These are phyloP conservation scores for Rosa persica DNA, from an alignment of 306 rosid species.

Conservation along the genomic window DNA sequence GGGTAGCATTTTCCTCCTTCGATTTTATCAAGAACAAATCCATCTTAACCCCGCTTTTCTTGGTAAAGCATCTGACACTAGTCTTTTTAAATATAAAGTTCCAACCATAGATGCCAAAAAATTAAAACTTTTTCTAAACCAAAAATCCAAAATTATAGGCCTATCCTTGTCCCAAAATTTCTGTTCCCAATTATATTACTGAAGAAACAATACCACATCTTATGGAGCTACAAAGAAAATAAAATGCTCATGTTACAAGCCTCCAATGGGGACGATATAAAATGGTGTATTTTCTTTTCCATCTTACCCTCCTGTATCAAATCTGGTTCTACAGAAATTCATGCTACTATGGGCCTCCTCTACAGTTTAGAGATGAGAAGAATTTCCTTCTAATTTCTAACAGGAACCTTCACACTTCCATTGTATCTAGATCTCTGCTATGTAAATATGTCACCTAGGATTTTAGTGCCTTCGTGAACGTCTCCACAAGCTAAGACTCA, in stretches of 20 bases:
- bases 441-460: slow-evolving; percentile 32
- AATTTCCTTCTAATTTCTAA: slow-evolving; percentile 11
- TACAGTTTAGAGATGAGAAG: slow-evolving; percentile 15
- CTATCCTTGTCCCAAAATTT: neutral
- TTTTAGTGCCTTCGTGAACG: slow-evolving; percentile 46
- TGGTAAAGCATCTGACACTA: neutral
- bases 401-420: slow-evolving; percentile 16
- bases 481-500: slow-evolving; percentile 72
- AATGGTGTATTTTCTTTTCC: slow-evolving; percentile 3
- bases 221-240: neutral
- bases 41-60: too few relatives aligned
- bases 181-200: neutral
- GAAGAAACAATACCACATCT: neutral
- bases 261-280: neutral
- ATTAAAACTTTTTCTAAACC: neutral
- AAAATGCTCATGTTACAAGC: neutral
- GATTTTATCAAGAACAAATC: too few relatives aligned
- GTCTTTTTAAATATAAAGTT: too few relatives aligned
- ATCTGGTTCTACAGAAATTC: slow-evolving; percentile 1
- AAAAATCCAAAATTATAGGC: neutral
- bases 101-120: neutral
- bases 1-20: too few relatives aligned
- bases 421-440: slow-evolving; percentile 21
- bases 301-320: neutral
- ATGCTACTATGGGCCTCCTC: slow-evolving; percentile 15